Percentiles rank a stretch among this genome's conserved stretches.
phyloP scores from a whole-genome alignment of 495 filamentous ascomycete species.

The Penicillium simplicissimum region DNA sequence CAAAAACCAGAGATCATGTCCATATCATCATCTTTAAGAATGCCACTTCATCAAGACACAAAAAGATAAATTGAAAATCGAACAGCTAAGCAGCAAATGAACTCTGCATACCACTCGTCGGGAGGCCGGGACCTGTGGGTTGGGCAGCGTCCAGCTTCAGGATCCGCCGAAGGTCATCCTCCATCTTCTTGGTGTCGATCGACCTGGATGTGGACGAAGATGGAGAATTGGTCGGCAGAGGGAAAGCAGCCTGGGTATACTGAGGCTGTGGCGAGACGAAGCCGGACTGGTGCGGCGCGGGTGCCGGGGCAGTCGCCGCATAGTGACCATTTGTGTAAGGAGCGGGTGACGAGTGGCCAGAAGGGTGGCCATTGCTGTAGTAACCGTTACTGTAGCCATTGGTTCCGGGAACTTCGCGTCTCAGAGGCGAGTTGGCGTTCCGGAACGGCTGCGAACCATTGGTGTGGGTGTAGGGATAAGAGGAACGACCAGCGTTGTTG shows the following conservation, averaged over 20 bases:
- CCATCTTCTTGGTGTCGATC: conserved; percentile 50
- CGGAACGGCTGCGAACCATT: conserved; percentile 22
- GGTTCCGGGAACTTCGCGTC: conserved; percentile 28
- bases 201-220: conserved; percentile 24
- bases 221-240: conserved; percentile 26
- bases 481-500: conserved; percentile 18
- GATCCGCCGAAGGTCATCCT: conserved; percentile 56
- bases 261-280: conserved; percentile 28
- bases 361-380: conserved; percentile 11
- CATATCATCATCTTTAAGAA: conserved; percentile 5
- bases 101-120: conserved; percentile 38
- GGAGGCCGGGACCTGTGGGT: conserved; percentile 21
- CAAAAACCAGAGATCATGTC: conserved; percentile 8
- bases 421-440: conserved; percentile 25
- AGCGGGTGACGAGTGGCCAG: conserved; percentile 11
- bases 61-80: neutral
- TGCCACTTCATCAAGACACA: neutral
- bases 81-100: conserved; percentile 31
- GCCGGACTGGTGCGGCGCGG: conserved; percentile 11
- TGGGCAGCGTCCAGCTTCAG: conserved; percentile 48
- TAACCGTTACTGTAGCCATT: conserved; percentile 2
- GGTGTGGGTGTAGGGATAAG: conserved; percentile 16
- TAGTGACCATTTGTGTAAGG: conserved; percentile 10
- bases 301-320: conserved; percentile 8
- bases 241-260: conserved; percentile 27